Evolutionary conservation across 2,329 filamentous ascomycete genomes (phyloP).

Genomic region (Penicillium olsonii): DNA sequence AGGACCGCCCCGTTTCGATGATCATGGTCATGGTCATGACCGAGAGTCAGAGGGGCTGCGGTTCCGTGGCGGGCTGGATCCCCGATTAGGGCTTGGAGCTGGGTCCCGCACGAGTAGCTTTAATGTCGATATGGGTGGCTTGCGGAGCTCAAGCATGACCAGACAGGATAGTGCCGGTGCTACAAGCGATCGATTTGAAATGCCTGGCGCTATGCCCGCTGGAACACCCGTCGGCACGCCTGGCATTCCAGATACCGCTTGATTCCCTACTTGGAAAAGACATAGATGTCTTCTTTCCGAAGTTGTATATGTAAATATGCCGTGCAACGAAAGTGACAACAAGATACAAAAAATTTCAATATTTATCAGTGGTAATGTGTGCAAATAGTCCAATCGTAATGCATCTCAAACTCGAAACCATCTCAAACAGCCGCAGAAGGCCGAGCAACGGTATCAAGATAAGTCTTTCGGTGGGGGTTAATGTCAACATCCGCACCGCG

Average conservation of each 20-base stretch:
- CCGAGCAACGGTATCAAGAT: slow-evolving; percentile 54
- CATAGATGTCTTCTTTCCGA: not conserved
- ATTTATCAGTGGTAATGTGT: not conserved
- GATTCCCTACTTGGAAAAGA: not conserved
- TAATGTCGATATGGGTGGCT: slow-evolving; percentile 34
- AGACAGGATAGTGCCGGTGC: slow-evolving; percentile 32
- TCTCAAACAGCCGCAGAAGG: slow-evolving; percentile 28
- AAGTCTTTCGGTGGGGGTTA: slow-evolving; percentile 78
- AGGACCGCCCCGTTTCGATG: slow-evolving; percentile 22
- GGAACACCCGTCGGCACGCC: slow-evolving; percentile 8
- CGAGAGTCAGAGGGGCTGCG: slow-evolving; percentile 36
- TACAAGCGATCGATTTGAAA: slow-evolving; percentile 37
- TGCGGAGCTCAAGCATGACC: slow-evolving; percentile 36
- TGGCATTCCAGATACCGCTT: slow-evolving; percentile 1
- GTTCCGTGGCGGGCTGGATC: slow-evolving; percentile 32
- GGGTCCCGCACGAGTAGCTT: slow-evolving; percentile 38
- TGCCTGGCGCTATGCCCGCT: slow-evolving; percentile 42
- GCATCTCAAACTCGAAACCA: slow-evolving; percentile 4
- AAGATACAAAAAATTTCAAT: not conserved
- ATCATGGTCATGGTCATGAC: slow-evolving; percentile 23
- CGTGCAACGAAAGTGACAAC: not conserved
- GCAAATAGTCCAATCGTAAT: slow-evolving; percentile 12
- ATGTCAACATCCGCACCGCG: slow-evolving; percentile 72
- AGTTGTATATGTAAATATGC: not conserved
- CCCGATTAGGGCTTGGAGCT: slow-evolving; percentile 32